Evolutionary conservation across 2,329 filamentous ascomycete genomes (phyloP).

Genomic region (Dendryphion nanum): DNA sequence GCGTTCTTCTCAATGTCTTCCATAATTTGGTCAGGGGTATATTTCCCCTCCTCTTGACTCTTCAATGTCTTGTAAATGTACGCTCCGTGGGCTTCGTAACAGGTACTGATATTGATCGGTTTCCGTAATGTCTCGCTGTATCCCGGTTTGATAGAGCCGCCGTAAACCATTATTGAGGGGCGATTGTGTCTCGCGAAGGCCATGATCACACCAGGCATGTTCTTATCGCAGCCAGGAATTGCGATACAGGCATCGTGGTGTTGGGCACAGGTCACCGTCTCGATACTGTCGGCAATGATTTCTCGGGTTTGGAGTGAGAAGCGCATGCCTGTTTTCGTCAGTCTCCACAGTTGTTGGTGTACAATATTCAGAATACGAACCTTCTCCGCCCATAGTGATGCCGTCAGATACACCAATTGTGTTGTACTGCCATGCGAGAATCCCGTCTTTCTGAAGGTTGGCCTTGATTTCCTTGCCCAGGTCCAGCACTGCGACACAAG

Average conservation of each 20-base stretch:
- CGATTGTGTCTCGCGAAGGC: slow-evolving; percentile 88
- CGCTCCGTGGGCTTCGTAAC: slow-evolving; percentile 84
- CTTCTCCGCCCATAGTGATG: slow-evolving; percentile 94
- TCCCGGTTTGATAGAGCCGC: slow-evolving; percentile 86
- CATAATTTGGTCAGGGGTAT: slow-evolving; percentile 74
- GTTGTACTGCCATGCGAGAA: slow-evolving; percentile 95
- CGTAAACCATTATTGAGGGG: slow-evolving; percentile 93
- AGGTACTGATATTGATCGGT: slow-evolving; percentile 83
- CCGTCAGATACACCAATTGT: slow-evolving; percentile 87
- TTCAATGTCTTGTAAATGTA: slow-evolving; percentile 72
- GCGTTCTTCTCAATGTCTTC: slow-evolving; percentile 78
- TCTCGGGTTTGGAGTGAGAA: slow-evolving; percentile 89
- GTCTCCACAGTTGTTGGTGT: not conserved
- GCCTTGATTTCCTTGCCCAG: slow-evolving; percentile 86
- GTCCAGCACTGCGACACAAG: slow-evolving; percentile 63
- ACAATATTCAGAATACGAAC: slow-evolving; percentile 40
- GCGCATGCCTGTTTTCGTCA: slow-evolving; percentile 68
- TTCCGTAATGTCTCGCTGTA: slow-evolving; percentile 73
- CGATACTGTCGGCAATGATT: slow-evolving; percentile 90
- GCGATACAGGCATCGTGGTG: slow-evolving; percentile 91
- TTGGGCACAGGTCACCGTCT: slow-evolving; percentile 89
- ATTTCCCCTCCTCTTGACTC: slow-evolving; percentile 67
- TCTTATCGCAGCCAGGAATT: slow-evolving; percentile 95
- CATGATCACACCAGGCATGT: slow-evolving; percentile 93
- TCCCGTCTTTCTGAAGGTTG: slow-evolving; percentile 74